Evolutionary conservation across 2,329 filamentous ascomycete genomes (phyloP), one percentile per base, ranked within the genome.

Genomic region (Colletotrichum navitas): DNA sequence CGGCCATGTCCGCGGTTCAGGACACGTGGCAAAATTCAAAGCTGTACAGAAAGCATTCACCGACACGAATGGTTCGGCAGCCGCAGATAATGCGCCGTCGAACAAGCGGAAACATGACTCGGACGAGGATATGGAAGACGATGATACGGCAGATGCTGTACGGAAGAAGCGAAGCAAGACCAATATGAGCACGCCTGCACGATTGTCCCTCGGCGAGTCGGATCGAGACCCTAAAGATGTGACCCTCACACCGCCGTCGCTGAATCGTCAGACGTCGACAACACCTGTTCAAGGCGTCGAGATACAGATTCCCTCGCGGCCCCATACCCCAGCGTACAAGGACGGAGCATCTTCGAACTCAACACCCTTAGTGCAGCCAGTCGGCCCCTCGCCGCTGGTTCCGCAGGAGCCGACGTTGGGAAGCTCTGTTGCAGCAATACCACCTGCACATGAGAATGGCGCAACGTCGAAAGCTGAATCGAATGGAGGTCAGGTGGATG

Each of bases 291-390:
- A 88, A 43, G 89, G 87, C 71, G 81, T 90, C 61, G 89, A 91
- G 79, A 85, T 91, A 47, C 85, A 88, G 75, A 91, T 92, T 58
- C 89, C 90, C 16, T 91, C 89, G 1, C 83, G 90, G 47, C 89
- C 90, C 2, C 89, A 90, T 3, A 91, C 90, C 4, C 90, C 89
- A 41, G 82, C 84, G 12, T 78, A 81, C 43, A 79, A 82, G 58
- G 82, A 83, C 63, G 73, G 72, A 32, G 78, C 80, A 7, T 83
- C 84, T 6, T 81, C 83, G 8, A 80, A 80, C 7, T 85, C 83
- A 11, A 85, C 83, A 1, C 83, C 80, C 0, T 72, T 81, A 3
- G 51, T 58, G 24, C 70, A 72, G 14, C 70, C 70, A 11, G 26
- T 72, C 4, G 80, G 80, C 7, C 79, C 81, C 45, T 83, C 83